These are phyloP conservation scores for Gossypium davidsonii DNA, from an alignment of 441 rosid genomes.

Conservation along the genomic window DNA sequence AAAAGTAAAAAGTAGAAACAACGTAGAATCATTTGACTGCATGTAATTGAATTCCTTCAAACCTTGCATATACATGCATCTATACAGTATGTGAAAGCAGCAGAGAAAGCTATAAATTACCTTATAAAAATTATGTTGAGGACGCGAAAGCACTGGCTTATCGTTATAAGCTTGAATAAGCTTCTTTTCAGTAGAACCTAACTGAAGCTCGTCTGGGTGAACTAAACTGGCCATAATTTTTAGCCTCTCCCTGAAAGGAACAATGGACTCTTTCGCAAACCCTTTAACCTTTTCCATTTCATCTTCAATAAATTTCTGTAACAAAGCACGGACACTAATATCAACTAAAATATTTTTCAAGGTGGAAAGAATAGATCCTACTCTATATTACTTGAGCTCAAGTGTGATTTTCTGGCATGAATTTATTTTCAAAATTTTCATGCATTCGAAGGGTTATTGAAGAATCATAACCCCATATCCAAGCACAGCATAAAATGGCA, in stretches of 20 bases:
- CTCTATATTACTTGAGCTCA: neutral
- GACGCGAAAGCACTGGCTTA: constrained; percentile 91
- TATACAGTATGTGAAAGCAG: neutral
- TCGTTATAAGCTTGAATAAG: constrained; percentile 78
- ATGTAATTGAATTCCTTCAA: neutral
- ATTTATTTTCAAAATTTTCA: neutral
- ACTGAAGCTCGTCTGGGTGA: constrained; percentile 70
- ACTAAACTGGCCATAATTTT: constrained; percentile 74
- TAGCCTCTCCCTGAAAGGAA: constrained; percentile 86
- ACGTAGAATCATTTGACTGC: neutral
- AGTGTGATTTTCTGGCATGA: neutral
- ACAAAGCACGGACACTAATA: neutral
- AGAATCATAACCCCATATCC: neutral
- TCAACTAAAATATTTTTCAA: neutral
- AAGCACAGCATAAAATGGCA: neutral
- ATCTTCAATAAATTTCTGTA: constrained; percentile 75
- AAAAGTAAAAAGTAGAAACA: neutral
- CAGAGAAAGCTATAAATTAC: constrained; percentile 21
- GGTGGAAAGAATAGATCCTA: neutral
- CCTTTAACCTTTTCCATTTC: constrained; percentile 88
- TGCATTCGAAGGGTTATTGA: neutral
- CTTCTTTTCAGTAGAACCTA: constrained; percentile 72
- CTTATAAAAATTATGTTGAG: constrained; percentile 73
- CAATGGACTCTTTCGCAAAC: constrained; percentile 59
- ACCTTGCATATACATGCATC: neutral